These are phyloP conservation scores for Diplogelasinospora grovesii DNA, from an alignment of 495 filamentous ascomycete species.

Conservation along the genomic window DNA sequence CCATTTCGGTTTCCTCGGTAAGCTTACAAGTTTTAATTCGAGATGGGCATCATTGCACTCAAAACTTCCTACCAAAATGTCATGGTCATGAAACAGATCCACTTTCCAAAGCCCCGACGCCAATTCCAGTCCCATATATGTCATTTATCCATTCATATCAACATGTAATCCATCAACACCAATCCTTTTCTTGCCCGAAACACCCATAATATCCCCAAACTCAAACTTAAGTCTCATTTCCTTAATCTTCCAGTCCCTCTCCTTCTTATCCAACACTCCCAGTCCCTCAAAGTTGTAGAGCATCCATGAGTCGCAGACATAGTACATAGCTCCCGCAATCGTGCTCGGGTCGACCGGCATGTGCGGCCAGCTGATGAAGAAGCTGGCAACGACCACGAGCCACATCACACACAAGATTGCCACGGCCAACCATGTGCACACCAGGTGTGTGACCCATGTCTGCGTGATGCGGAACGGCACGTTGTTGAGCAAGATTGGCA, in stretches of 20 bases:
- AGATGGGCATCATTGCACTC: too few species aligned
- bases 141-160: too few species aligned
- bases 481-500: constrained; percentile 30
- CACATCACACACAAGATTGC: constrained; percentile 31
- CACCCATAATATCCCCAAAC: constrained; percentile 14
- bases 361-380: constrained; percentile 20
- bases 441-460: constrained; percentile 22
- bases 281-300: constrained; percentile 15
- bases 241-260: constrained; percentile 10
- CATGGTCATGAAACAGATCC: too few species aligned
- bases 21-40: too few species aligned
- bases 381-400: constrained; percentile 20
- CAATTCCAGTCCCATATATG: too few species aligned
- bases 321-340: constrained; percentile 20
- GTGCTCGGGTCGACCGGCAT: constrained; percentile 23
- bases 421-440: constrained; percentile 27
- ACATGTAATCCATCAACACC: constrained; percentile 16
- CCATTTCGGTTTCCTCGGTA: too few species aligned
- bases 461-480: constrained; percentile 29
- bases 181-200: constrained; percentile 10
- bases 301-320: constrained; percentile 21
- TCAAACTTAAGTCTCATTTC: constrained; percentile 10
- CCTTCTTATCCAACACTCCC: constrained; percentile 10
- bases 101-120: too few species aligned
- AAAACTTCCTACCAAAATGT: too few species aligned